Conservation (phyloP, 1,284 basidiomycete species). For the Chalciporus sp. region DNA sequence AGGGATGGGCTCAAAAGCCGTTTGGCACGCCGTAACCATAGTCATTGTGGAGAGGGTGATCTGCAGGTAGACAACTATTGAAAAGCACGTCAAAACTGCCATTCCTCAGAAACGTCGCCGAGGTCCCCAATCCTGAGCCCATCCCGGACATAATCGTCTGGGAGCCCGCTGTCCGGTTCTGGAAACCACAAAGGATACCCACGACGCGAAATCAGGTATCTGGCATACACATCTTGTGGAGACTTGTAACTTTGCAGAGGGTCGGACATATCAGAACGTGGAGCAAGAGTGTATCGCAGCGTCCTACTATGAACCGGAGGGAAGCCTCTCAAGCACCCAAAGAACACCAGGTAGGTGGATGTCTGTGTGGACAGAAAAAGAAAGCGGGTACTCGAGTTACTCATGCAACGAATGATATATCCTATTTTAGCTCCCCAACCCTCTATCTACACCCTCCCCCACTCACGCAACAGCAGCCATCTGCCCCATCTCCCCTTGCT, state of each 20-base stretch:
- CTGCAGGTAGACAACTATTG: not conserved
- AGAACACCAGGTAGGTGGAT: too few relatives aligned
- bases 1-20: not conserved
- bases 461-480: conserved; percentile 46
- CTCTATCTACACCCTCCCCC: not conserved
- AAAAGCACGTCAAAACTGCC: not conserved
- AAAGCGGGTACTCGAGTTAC: too few relatives aligned
- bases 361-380: too few relatives aligned
- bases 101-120: not conserved
- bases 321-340: too few relatives aligned
- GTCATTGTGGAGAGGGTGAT: not conserved
- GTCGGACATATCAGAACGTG: too few relatives aligned
- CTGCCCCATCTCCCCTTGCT: conserved; percentile 41
- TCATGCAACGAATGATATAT: not conserved
- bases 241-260: not conserved
- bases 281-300: too few relatives aligned
- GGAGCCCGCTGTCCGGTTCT: not conserved
- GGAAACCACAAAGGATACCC: conserved; percentile 5
- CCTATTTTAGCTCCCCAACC: not conserved
- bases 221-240: conserved; percentile 1
- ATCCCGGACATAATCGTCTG: not conserved
- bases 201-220: not conserved
- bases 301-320: too few relatives aligned
- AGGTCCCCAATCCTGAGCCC: conserved; percentile 5
- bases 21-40: not conserved